These are phyloP conservation scores for Silene conica DNA, from an alignment of 148 eudicot genomes.

Conservation along the genomic window DNA sequence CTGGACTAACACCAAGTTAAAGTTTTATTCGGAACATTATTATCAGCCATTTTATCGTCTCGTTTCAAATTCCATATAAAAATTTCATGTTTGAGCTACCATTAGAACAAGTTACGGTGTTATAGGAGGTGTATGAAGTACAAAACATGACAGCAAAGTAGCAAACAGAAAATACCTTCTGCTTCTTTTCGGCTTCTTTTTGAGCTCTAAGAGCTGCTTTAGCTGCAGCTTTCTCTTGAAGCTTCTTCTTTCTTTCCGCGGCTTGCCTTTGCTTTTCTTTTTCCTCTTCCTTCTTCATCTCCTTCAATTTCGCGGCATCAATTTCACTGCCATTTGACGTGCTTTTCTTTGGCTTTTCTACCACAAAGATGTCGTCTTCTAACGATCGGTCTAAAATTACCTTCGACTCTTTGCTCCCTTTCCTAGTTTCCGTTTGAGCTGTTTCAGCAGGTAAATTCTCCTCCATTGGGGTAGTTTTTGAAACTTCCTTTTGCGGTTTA, in stretches of 20 bases:
- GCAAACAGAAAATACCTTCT: conserved; percentile 43
- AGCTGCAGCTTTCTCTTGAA: conserved; percentile 80
- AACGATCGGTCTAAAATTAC: conserved; percentile 25
- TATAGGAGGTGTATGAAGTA: neutral
- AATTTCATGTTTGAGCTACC: no score
- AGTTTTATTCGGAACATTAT: no score
- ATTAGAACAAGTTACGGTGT: neutral
- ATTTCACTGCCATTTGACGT: conserved; percentile 33
- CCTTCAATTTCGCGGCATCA: conserved; percentile 64
- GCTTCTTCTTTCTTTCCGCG: conserved; percentile 81
- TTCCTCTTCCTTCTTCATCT: conserved; percentile 73
- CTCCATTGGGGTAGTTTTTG: conserved; percentile 20
- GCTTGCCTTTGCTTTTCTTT: conserved; percentile 71
- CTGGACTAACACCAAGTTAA: no score
- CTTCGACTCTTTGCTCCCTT: conserved; percentile 30
- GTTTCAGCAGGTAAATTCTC: conserved; percentile 34
- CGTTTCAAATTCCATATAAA: no score
- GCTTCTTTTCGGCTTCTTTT: conserved; percentile 94
- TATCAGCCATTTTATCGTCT: no score
- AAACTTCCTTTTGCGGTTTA: conserved; percentile 51
- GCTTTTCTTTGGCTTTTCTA: conserved; percentile 39
- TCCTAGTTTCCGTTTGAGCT: conserved; percentile 40
- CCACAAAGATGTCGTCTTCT: conserved; percentile 33
- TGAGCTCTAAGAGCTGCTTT: conserved; percentile 83
- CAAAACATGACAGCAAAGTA: neutral